Percentiles rank a stretch among this genome's conserved stretches.
Evolutionary conservation across 2,329 filamentous ascomycete species (phyloP).

Genomic region (Venturia carpophila): DNA sequence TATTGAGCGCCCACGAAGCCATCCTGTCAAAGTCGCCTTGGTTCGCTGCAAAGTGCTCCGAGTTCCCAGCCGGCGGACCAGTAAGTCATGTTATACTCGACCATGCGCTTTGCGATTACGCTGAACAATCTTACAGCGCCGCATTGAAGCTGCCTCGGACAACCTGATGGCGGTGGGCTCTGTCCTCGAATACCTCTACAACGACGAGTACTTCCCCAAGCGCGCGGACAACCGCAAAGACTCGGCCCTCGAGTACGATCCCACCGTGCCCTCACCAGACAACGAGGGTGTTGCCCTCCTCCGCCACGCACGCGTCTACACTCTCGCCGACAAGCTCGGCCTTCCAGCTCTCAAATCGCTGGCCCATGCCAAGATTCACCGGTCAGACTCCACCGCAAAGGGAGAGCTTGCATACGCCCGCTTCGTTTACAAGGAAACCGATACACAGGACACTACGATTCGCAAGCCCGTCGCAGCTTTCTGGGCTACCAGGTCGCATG

Average conservation of each 20-base stretch:
- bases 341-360: slow-evolving; percentile 60
- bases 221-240: slow-evolving; percentile 52
- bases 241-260: slow-evolving; percentile 62
- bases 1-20: slow-evolving; percentile 71
- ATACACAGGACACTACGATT: slow-evolving; percentile 60
- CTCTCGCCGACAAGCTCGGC: slow-evolving; percentile 71
- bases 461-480: slow-evolving; percentile 80
- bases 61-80: slow-evolving; percentile 53
- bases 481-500: slow-evolving; percentile 76
- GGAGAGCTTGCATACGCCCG: slow-evolving; percentile 88
- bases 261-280: slow-evolving; percentile 58
- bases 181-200: slow-evolving; percentile 79
- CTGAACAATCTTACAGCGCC: slow-evolving; percentile 44
- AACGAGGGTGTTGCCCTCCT: slow-evolving; percentile 75
- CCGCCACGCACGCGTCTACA: slow-evolving; percentile 84
- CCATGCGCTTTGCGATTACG: not conserved
- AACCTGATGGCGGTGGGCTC: slow-evolving; percentile 67
- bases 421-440: slow-evolving; percentile 77
- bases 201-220: slow-evolving; percentile 73
- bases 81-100: slow-evolving; percentile 40
- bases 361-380: slow-evolving; percentile 84
- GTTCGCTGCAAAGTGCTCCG: slow-evolving; percentile 56
- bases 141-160: slow-evolving; percentile 60
- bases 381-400: slow-evolving; percentile 76
- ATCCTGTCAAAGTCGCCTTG: slow-evolving; percentile 68